These are phyloP conservation scores for Mycena vitilis DNA, from an alignment of 768 basidiomycete genomes.

Conservation along the genomic window DNA sequence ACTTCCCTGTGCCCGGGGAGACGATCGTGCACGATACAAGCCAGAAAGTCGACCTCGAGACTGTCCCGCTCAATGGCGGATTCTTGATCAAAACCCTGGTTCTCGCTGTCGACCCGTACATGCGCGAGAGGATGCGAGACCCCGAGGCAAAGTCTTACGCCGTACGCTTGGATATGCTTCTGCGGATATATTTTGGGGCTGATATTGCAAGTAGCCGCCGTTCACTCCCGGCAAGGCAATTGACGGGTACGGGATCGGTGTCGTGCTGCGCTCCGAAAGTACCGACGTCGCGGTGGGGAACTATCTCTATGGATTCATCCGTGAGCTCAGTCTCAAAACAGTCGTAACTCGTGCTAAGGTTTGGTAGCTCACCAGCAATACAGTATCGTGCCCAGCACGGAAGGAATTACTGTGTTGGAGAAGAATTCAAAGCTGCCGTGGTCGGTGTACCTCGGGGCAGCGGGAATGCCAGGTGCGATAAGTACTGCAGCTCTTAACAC, in stretches of 20 bases:
- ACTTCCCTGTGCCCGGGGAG: conserved; percentile 44
- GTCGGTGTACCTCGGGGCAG: conserved; percentile 52
- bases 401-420: conserved; percentile 41
- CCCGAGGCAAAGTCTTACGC: conserved; percentile 36
- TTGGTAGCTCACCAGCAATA: conserved; percentile 50
- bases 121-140: conserved; percentile 46
- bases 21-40: conserved; percentile 47
- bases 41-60: conserved; percentile 52
- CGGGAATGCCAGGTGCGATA: conserved; percentile 45
- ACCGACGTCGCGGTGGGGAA: conserved; percentile 42
- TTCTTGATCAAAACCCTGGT: conserved; percentile 52
- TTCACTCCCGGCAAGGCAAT: conserved; percentile 39
- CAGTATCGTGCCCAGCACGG: conserved; percentile 35
- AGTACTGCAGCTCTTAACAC: conserved; percentile 7
- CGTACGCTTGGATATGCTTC: conserved; percentile 12
- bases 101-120: conserved; percentile 53
- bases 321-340: background rate
- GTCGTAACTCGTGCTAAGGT: background rate
- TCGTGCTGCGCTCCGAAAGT: conserved; percentile 50
- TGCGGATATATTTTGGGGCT: conserved; percentile 4
- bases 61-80: conserved; percentile 46
- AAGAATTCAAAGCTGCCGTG: conserved; percentile 55
- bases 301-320: conserved; percentile 45
- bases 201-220: background rate
- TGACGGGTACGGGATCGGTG: conserved; percentile 46